Percentiles rank a stretch among this genome's conserved stretches.
These are phyloP conservation scores for Suillus alpinus DNA, from an alignment of 768 basidiomycete species.

Conservation along the genomic window DNA sequence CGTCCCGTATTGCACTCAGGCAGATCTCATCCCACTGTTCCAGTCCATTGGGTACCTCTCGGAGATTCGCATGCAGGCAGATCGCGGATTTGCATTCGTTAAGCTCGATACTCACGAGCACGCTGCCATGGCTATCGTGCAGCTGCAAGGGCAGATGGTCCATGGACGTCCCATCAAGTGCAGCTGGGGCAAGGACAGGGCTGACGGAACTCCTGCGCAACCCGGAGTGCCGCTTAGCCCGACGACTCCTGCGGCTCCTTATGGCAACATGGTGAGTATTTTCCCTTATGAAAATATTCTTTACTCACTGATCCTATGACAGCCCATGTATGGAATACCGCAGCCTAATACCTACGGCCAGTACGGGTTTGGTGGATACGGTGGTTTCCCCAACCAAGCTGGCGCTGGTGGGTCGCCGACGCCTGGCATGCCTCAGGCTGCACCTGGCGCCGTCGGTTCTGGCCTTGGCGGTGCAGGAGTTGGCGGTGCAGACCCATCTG, in stretches of 20 bases:
- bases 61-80: conserved; percentile 98
- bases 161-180: conserved; percentile 98
- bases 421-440: conserved; percentile 54
- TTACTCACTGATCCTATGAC: conserved; percentile 7
- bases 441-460: conserved; percentile 51
- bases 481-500: conserved; percentile 52
- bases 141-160: conserved; percentile 94
- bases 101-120: conserved; percentile 99
- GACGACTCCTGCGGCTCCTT: conserved; percentile 57
- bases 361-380: conserved; percentile 74
- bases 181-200: conserved; percentile 97
- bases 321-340: conserved; percentile 92
- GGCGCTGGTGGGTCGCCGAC: conserved; percentile 41
- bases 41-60: conserved; percentile 98
- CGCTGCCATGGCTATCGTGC: conserved; percentile 96
- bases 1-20: conserved; percentile 95
- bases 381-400: conserved; percentile 62
- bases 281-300: conserved; percentile 1
- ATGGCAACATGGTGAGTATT: conserved; percentile 69
- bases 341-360: conserved; percentile 74
- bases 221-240: conserved; percentile 55
- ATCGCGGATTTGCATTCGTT: conserved; percentile 98
- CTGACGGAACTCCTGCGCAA: conserved; percentile 61
- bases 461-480: conserved; percentile 56
- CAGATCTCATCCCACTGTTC: conserved; percentile 96